A percentile compares a stretch with the other conserved stretches of the same genome.
Evolutionary conservation across 2,329 filamentous ascomycete species (phyloP).

Genomic region (Escovopsis sp.): DNA sequence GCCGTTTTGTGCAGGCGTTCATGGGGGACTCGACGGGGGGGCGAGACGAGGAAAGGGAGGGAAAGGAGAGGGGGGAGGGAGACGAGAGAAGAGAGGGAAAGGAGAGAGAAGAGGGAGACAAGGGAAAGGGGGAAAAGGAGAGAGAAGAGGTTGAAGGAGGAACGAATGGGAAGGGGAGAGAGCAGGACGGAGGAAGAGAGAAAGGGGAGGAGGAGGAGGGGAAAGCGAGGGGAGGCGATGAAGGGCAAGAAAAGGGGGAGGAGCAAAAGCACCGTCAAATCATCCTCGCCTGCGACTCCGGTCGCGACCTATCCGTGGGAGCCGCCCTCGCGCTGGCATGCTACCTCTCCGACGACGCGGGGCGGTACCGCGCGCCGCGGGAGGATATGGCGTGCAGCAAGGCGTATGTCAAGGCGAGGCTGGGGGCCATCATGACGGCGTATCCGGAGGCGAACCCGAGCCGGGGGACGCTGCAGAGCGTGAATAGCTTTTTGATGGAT

Average conservation of each 20-base stretch:
- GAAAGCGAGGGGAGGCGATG: background rate
- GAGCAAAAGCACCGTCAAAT: too few species aligned
- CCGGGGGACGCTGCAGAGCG: slow-evolving; percentile 71
- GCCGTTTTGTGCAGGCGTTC: slow-evolving; percentile 33
- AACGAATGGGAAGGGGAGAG: background rate
- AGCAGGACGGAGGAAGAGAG: background rate
- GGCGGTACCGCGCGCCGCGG: slow-evolving; percentile 21
- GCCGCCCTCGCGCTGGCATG: slow-evolving; percentile 63
- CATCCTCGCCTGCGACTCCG: slow-evolving; percentile 58
- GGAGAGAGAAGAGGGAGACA: background rate
- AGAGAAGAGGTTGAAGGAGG: background rate
- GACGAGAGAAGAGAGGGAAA: too few species aligned
- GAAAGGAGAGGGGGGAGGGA: too few species aligned
- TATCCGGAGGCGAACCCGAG: slow-evolving; percentile 72
- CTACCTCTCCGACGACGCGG: slow-evolving; percentile 51
- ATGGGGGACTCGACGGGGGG: slow-evolving; percentile 10
- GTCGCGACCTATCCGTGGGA: slow-evolving; percentile 68
- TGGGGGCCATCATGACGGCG: slow-evolving; percentile 70
- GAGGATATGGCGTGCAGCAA: slow-evolving; percentile 44
- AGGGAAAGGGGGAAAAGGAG: too few species aligned
- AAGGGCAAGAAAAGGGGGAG: slow-evolving; percentile 1
- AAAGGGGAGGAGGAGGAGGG: background rate
- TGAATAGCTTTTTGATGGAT: slow-evolving; percentile 79
- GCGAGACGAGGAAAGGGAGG: too few species aligned
- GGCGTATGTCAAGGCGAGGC: slow-evolving; percentile 54